These are phyloP conservation scores for Sarocladium brachiariae DNA, from an alignment of 2,329 filamentous ascomycete genomes.

Conservation along the genomic window DNA sequence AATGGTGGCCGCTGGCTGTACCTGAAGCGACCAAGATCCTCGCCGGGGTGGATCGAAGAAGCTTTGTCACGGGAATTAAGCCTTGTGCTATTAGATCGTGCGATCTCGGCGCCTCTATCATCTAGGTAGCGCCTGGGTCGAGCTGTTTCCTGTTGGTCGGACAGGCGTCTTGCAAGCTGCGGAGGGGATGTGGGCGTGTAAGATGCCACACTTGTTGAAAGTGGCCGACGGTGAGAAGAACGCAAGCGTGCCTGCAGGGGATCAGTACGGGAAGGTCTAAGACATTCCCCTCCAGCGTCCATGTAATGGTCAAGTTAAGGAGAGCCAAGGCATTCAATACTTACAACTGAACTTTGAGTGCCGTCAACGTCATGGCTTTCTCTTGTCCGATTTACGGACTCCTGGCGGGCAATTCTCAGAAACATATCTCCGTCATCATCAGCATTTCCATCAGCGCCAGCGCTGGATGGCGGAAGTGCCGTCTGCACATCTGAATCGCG, in stretches of 20 bases:
- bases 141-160: constrained; percentile 47
- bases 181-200: constrained; percentile 45
- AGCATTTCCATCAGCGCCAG: constrained; percentile 28
- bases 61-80: constrained; percentile 34
- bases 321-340: constrained; percentile 25
- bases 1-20: constrained; percentile 23
- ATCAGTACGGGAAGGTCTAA: constrained; percentile 8
- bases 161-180: constrained; percentile 44
- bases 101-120: constrained; percentile 32
- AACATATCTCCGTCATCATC: constrained; percentile 55
- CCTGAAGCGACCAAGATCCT: constrained; percentile 28
- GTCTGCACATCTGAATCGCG: constrained; percentile 24
- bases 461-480: constrained; percentile 35
- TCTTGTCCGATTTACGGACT: constrained; percentile 32
- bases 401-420: constrained; percentile 51
- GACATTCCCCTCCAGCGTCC: not conserved
- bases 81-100: constrained; percentile 39
- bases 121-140: constrained; percentile 33
- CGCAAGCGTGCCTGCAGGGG: constrained; percentile 40
- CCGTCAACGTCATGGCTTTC: constrained; percentile 21
- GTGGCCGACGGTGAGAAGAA: constrained; percentile 42
- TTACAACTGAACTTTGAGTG: constrained; percentile 37
- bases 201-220: constrained; percentile 44
- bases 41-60: constrained; percentile 29
- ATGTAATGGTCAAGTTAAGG: not conserved